Base-by-base conservation (phyloP, 2,329 filamentous ascomycete genomes). In the Thyridium curvatum region DNA sequence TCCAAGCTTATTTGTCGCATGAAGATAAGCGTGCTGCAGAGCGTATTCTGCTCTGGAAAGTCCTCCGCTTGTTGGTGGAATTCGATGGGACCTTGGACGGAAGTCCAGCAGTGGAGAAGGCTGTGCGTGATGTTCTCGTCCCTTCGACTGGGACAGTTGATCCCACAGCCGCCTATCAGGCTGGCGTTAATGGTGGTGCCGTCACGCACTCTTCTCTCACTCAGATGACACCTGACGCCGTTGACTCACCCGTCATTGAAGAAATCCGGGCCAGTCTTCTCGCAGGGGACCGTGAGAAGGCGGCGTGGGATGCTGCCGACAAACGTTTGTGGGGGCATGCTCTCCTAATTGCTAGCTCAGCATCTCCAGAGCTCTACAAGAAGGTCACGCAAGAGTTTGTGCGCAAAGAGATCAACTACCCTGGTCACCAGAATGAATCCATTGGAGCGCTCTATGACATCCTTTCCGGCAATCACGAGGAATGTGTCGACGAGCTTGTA, bases 241-340 rank as follows among this genome's bases (percentile, higher is more conserved):
- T 84, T 3, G 85, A 94, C 59, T 67, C 79, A 6, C 69, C 74
- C 2, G 77, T 81, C 4, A 67, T 94, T 30, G 80, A 88, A 43
- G 73, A 81, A 41, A 72, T 97, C 34, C 83, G 86, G 18, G 80
- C 73, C 34, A 72, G 80, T 51, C 72, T 98, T 4, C 70, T 94
- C 8, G 69, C 77, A 39, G 93, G 94, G 9, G 83, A 97, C 34
- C 79, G 89, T 16, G 89, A 96, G 54, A 87, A 90, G 49, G 93
- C 93, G 5, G 86, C 94, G 1, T 97, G 91, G 91, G 74, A 84
- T 46, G 90, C 93, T 4, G 91, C 89, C 26, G 93, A 98, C 59
- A 89, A 90, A 59, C 80, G 90, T 35, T 69, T 98, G 3, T 98
- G 94, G 94, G 93, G 88, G 3, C 94, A 98, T 59, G 94, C 93